A percentile compares a stretch with the other conserved stretches of the same genome.
Conservation (phyloP, 768 basidiomycete genomes). For the Floccularia luteovirens region DNA sequence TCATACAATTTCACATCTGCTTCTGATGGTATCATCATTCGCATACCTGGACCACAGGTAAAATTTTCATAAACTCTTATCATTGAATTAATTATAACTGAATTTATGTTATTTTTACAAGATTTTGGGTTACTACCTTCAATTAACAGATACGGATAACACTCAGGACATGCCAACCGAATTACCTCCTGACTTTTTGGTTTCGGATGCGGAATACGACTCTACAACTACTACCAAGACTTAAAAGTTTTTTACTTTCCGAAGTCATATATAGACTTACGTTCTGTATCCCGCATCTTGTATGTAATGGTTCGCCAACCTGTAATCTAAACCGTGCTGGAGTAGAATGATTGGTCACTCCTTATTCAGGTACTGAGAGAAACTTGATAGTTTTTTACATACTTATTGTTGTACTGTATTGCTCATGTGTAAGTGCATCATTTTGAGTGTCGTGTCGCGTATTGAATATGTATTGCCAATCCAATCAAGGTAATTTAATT, state of each 20-base stretch:
- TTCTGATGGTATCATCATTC: conserved; percentile 8
- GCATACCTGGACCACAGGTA: conserved; percentile 11
- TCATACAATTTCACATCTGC: conserved; percentile 3
- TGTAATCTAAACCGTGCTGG: too few species aligned
- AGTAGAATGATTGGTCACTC: too few species aligned
- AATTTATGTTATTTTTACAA: background rate
- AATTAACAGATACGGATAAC: conserved; percentile 6
- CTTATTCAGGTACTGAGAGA: too few species aligned
- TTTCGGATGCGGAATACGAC: conserved; percentile 6
- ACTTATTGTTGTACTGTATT: too few species aligned
- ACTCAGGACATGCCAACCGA: conserved; percentile 3
- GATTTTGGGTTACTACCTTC: conserved; percentile 9
- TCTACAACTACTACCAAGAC: background rate
- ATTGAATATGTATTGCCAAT: too few species aligned
- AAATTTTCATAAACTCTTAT: background rate
- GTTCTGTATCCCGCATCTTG: too few species aligned
- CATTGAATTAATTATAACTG: background rate
- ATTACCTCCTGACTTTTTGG: conserved; percentile 5
- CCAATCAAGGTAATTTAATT: too few species aligned
- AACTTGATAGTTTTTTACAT: too few species aligned
- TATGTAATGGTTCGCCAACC: too few species aligned
- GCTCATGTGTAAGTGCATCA: too few species aligned
- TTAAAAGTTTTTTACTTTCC: background rate
- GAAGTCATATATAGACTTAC: background rate
- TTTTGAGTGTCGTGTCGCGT: too few species aligned